Percentiles rank a stretch among this genome's conserved stretches.
Evolutionary conservation across 305 asterid species (phyloP).

Genomic region (Fraxinus paxiana): DNA sequence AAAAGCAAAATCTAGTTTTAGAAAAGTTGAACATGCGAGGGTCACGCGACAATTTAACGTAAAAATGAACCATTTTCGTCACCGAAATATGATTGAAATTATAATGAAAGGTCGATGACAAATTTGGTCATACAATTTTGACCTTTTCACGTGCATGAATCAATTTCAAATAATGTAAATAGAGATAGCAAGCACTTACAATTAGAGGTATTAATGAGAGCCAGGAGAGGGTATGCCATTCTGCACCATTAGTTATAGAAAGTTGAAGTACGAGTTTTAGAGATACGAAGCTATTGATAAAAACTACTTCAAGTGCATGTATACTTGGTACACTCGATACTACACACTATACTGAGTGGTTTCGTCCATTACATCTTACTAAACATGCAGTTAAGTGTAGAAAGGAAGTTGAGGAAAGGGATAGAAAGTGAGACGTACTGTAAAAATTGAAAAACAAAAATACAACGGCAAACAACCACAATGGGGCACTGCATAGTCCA

Average conservation of each 20-base stretch:
- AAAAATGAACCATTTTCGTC: background rate
- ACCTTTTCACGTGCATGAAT: background rate
- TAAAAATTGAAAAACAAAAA: conserved; percentile 46
- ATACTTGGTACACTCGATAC: background rate
- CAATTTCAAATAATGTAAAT: background rate
- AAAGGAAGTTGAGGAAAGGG: background rate
- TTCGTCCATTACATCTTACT: background rate
- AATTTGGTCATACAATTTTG: background rate
- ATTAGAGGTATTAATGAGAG: conserved; percentile 47
- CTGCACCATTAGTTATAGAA: conserved; percentile 26
- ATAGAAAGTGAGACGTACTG: conserved; percentile 30
- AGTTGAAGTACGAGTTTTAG: background rate
- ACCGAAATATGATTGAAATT: background rate
- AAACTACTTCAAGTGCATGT: background rate
- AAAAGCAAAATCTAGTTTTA: background rate
- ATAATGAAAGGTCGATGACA: background rate
- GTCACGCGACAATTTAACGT: background rate
- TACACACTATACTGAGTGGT: background rate
- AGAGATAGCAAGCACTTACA: conserved; percentile 31
- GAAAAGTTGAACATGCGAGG: background rate
- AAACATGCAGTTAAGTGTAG: background rate
- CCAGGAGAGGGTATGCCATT: conserved; percentile 55
- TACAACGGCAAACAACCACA: conserved; percentile 46
- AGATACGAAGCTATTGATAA: background rate
- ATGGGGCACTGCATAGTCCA: conserved; percentile 43